These are phyloP conservation scores for Lentithecium fluviatile DNA, from an alignment of 495 filamentous ascomycete species.

Conservation along the genomic window DNA sequence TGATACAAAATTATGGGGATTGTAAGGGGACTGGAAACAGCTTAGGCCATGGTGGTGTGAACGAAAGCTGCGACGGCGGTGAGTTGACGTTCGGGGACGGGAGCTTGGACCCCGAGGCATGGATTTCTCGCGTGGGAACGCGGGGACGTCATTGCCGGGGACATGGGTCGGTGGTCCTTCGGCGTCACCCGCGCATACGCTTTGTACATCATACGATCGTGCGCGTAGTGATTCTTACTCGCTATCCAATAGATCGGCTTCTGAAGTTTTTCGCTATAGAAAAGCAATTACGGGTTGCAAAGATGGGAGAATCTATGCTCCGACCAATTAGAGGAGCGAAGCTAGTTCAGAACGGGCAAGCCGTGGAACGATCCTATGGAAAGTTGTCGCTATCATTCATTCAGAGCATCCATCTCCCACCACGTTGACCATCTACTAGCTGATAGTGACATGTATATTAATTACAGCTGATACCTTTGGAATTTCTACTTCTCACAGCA, in stretches of 20 bases:
- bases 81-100: neutral
- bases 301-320: too few relatives aligned
- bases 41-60: neutral
- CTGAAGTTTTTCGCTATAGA: too few relatives aligned
- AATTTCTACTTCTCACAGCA: conserved; percentile 21
- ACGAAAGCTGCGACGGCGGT: neutral
- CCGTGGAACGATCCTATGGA: neutral
- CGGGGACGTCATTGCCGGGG: neutral
- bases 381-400: neutral
- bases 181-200: neutral
- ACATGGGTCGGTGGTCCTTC: neutral
- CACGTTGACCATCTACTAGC: too few relatives aligned
- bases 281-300: too few relatives aligned
- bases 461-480: too few relatives aligned
- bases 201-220: neutral
- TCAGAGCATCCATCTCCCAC: too few relatives aligned
- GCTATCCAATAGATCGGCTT: too few relatives aligned
- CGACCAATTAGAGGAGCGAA: neutral
- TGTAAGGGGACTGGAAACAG: neutral
- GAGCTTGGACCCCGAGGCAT: neutral
- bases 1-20: neutral
- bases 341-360: neutral
- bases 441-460: too few relatives aligned
- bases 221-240: too few relatives aligned
- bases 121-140: conserved; percentile 7